These are phyloP conservation scores for Cichorium intybus DNA, from an alignment of 140 eudicot species.

Conservation along the genomic window DNA sequence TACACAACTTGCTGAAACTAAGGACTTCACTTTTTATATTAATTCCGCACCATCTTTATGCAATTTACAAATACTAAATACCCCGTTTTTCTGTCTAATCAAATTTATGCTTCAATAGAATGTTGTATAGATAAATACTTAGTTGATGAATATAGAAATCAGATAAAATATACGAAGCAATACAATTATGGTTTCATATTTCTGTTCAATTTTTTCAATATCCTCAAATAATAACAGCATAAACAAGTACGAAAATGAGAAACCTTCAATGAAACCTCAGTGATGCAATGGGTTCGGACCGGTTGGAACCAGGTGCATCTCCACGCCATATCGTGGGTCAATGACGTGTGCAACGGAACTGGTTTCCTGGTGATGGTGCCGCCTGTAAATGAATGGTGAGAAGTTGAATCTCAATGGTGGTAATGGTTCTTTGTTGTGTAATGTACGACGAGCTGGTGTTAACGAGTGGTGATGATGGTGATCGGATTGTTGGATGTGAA, in stretches of 20 bases:
- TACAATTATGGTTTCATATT: not conserved
- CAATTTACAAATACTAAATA: not conserved
- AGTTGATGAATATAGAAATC: not conserved
- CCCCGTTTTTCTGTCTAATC: not conserved
- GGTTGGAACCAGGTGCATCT: slow-evolving; percentile 64
- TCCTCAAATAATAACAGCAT: slow-evolving; percentile 4
- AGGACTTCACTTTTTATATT: no score
- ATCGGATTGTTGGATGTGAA: slow-evolving; percentile 3
- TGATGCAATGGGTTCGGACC: slow-evolving; percentile 86
- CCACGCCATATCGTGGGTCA: slow-evolving; percentile 55
- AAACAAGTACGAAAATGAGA: not conserved
- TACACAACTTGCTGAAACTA: no score
- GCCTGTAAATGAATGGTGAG: slow-evolving; percentile 33
- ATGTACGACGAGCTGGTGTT: not conserved
- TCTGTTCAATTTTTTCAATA: not conserved
- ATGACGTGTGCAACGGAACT: slow-evolving; percentile 12
- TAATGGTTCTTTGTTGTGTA: slow-evolving; percentile 13
- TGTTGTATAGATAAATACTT: no score
- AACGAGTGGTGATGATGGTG: not conserved
- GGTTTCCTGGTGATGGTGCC: slow-evolving; percentile 30
- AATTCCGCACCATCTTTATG: not conserved
- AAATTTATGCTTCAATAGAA: not conserved
- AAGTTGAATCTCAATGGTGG: slow-evolving; percentile 37
- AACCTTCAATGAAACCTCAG: slow-evolving; percentile 27
- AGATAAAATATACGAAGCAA: slow-evolving; percentile 4